Evolutionary conservation across 1,284 basidiomycete genomes (phyloP).

Genomic region (Ceratobasidium sp.): DNA sequence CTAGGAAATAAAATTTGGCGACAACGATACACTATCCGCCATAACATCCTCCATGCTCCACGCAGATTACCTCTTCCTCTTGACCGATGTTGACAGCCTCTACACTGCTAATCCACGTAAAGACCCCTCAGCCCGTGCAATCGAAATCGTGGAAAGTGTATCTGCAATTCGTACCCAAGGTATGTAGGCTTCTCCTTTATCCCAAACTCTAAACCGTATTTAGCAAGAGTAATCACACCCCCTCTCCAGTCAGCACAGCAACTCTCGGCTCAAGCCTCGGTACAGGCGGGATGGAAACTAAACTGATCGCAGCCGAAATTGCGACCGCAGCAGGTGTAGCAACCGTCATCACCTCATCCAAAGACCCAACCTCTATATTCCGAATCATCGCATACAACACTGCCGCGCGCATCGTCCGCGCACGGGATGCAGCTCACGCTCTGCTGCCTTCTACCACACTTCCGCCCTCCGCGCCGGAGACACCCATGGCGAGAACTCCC

Average conservation of each 20-base stretch:
- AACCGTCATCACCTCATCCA: slow-evolving; percentile 90
- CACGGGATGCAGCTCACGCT: slow-evolving; percentile 33
- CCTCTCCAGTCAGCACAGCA: slow-evolving; percentile 83
- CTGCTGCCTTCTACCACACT: slow-evolving; percentile 57
- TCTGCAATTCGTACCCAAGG: slow-evolving; percentile 85
- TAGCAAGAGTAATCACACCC: background rate
- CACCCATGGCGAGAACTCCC: slow-evolving; percentile 42
- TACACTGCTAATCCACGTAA: slow-evolving; percentile 96
- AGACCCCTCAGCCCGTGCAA: slow-evolving; percentile 83
- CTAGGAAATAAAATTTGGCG: slow-evolving; percentile 99
- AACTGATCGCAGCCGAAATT: slow-evolving; percentile 97
- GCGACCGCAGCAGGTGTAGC: slow-evolving; percentile 97
- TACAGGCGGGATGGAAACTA: slow-evolving; percentile 99
- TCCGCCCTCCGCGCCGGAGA: slow-evolving; percentile 50
- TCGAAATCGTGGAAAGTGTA: slow-evolving; percentile 87
- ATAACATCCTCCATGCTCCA: slow-evolving; percentile 98
- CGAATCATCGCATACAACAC: slow-evolving; percentile 84
- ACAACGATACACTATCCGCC: slow-evolving; percentile 98
- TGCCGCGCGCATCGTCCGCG: slow-evolving; percentile 49
- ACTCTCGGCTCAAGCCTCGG: slow-evolving; percentile 94
- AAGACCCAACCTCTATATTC: slow-evolving; percentile 82
- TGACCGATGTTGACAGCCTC: slow-evolving; percentile 97
- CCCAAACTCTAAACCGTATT: too few species aligned
- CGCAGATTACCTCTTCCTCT: slow-evolving; percentile 95
- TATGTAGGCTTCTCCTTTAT: too few species aligned